Percentiles rank a stretch among this genome's conserved stretches.
phyloP scores from a whole-genome alignment of 441 rosid species.

The Corymbia citriodora region DNA sequence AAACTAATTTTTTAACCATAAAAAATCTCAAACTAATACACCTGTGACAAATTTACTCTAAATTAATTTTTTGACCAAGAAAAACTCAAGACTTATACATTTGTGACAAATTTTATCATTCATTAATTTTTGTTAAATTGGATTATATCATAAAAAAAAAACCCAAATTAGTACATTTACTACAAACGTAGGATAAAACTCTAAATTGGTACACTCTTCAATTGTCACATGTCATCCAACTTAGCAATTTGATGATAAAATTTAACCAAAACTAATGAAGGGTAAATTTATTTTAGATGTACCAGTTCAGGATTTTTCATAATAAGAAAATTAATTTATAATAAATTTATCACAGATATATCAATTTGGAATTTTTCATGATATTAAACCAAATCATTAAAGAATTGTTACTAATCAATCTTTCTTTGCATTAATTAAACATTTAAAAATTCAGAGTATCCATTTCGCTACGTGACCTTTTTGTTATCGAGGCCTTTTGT shows the following conservation, averaged over 20 bases:
- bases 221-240: rapidly evolving
- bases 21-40: too few species aligned
- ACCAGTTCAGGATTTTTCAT: rapidly evolving
- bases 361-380: rapidly evolving
- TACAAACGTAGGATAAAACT: rapidly evolving
- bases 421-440: background rate
- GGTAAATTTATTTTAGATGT: too few species aligned
- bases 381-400: background rate
- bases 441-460: background rate
- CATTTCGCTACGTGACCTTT: background rate
- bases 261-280: rapidly evolving
- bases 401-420: background rate
- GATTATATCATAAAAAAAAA: rapidly evolving
- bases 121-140: too few species aligned
- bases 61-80: background rate
- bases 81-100: too few species aligned
- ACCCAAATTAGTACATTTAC: too few species aligned
- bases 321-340: too few species aligned
- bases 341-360: too few species aligned
- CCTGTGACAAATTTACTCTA: rapidly evolving
- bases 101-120: too few species aligned
- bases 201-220: rapidly evolving
- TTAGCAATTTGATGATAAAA: too few species aligned
- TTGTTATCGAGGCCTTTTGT: background rate
- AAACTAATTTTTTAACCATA: too few species aligned